Percentiles rank a stretch among this genome's conserved stretches.
These are phyloP conservation scores for Pseudogymnoascus destructans DNA, from an alignment of 2,329 filamentous ascomycete genomes.

Conservation along the genomic window DNA sequence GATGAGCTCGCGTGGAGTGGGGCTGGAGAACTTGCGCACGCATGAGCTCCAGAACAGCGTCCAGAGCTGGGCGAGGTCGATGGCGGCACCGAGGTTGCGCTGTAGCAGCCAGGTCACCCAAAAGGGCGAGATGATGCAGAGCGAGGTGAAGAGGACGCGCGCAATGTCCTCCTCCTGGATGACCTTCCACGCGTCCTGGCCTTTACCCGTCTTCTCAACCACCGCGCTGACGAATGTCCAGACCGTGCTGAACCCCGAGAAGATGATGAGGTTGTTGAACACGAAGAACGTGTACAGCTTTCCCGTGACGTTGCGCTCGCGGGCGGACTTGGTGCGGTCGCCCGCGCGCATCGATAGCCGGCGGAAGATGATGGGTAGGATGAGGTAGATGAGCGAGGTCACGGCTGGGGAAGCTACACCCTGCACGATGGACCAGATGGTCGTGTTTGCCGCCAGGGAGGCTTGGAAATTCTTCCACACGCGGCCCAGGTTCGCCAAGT, in stretches of 20 bases:
- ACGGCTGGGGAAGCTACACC: conserved; percentile 82
- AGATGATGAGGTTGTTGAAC: conserved; percentile 92
- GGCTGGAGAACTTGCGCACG: conserved; percentile 68
- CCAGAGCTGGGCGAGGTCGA: conserved; percentile 83
- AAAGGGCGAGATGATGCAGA: conserved; percentile 76
- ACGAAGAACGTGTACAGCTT: conserved; percentile 94
- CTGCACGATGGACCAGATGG: conserved; percentile 75
- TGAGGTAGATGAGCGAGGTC: conserved; percentile 74
- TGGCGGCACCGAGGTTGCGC: conserved; percentile 82
- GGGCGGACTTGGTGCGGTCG: conserved; percentile 80
- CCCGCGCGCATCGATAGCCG: conserved; percentile 71
- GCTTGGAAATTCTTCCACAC: conserved; percentile 66
- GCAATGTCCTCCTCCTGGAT: conserved; percentile 53
- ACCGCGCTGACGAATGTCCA: conserved; percentile 62
- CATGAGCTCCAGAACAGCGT: conserved; percentile 76
- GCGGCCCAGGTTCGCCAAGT: conserved; percentile 63
- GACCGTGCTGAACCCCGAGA: conserved; percentile 77
- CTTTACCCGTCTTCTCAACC: conserved; percentile 41
- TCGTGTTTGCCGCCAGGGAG: conserved; percentile 48
- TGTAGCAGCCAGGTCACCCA: conserved; percentile 93
- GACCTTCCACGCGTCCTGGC: conserved; percentile 53
- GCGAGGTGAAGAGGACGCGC: conserved; percentile 50
- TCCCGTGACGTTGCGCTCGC: conserved; percentile 79
- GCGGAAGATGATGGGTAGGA: conserved; percentile 84
- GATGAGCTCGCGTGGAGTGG: conserved; percentile 82